Base-by-base conservation (phyloP, 805 yeast species). In the Candida maris region DNA sequence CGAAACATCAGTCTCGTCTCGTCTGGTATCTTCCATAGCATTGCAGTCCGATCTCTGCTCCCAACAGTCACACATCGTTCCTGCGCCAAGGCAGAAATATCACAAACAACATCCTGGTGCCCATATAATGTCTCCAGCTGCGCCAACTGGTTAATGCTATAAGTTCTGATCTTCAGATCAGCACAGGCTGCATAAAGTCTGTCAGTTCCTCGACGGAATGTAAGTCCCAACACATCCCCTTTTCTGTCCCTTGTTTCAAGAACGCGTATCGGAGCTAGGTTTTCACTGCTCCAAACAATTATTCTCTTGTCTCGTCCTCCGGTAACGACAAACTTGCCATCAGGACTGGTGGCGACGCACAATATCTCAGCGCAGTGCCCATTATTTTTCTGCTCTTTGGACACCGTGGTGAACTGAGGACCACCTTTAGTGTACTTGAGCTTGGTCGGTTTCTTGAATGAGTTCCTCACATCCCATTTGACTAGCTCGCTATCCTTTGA, bases 21-120 rank as follows among this genome's bases (percentile, higher is more conserved):
- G 52, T 93, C 98, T 18, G 95, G 78, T 47, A 93, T 87, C 59
- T 93, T 93, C 98, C 98, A 93, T 51, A 85, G 68, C 81, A 94
- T 83, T 7, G 91, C 96, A 4, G 96, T 85, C 52, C 94, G 80
- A 63, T 93, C 98, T 51, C 97, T 77, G 3, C 95, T 73, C 13
- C 98, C 98, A 21, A 91, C 97, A 18, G 95, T 86, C 13, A 93
- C 89, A 68, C 98, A 93, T 40, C 96, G 77, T 56, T 93, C 97
- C 59, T 80, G 79, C 7, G 77, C 75, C 42, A 93, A 66, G 0
- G 97, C 87, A 16, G 87, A 66, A 36, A 93, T 81, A 54, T 81
- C 97, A 28, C 75, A 73, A 30, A 91, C 89, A 37, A 76, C 68
- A 56, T 93, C 98, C 65, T 93, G 97, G 62, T 93, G 98, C 3